These are phyloP conservation scores for Apiotrichum laibachii DNA, from an alignment of 1,284 basidiomycete species.

Conservation along the genomic window DNA sequence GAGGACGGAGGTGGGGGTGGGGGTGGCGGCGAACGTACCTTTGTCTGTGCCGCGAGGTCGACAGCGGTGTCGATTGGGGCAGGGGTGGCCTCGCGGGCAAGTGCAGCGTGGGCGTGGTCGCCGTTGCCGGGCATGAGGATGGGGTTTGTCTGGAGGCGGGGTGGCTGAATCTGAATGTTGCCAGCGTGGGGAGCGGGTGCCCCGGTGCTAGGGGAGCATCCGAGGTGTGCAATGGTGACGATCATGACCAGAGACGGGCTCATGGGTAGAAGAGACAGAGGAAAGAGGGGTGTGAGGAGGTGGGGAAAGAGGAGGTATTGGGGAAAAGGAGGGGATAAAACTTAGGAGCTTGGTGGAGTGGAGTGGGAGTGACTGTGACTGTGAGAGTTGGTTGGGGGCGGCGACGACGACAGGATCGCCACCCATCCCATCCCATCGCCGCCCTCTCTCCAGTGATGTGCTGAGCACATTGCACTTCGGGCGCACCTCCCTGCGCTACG, in stretches of 20 bases:
- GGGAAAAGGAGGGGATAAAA: background rate
- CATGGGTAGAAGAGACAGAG: background rate
- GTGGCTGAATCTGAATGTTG: background rate
- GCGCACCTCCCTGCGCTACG: too few relatives aligned
- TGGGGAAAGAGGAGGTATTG: background rate
- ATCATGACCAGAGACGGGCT: constrained; percentile 1
- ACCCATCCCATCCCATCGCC: too few relatives aligned
- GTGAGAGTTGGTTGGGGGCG: too few relatives aligned
- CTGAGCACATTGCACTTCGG: too few relatives aligned
- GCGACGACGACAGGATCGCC: too few relatives aligned
- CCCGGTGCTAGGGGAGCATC: background rate
- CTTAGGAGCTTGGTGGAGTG: too few relatives aligned
- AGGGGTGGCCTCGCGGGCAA: background rate
- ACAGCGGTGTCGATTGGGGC: background rate
- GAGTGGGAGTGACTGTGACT: too few relatives aligned
- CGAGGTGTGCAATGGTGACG: background rate
- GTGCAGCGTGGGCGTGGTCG: background rate
- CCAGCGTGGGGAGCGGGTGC: background rate
- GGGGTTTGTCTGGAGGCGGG: background rate
- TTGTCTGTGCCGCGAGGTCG: background rate
- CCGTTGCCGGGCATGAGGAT: background rate
- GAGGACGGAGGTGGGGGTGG: too few relatives aligned
- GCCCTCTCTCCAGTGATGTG: too few relatives aligned
- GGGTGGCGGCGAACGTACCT: background rate
- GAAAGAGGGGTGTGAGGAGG: too few relatives aligned